Conservation (phyloP, 1,284 basidiomycete genomes). For the Cryptococcus sp. region DNA sequence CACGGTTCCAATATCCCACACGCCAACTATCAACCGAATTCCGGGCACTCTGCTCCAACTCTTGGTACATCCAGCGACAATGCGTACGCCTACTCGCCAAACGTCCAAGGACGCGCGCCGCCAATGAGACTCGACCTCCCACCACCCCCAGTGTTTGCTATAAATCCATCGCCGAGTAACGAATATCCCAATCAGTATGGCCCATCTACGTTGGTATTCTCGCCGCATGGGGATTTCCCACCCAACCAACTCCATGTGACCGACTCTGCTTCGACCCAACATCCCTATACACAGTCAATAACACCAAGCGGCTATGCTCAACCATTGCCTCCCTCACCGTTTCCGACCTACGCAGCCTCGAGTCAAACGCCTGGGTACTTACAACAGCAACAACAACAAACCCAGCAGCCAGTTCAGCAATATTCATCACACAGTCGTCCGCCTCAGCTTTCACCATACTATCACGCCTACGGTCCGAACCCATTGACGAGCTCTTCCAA, state of each 20-base stretch:
- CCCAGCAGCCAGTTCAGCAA: neutral
- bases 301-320: neutral
- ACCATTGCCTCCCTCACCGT: neutral
- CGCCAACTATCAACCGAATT: no score
- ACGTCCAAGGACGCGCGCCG: neutral
- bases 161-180: neutral
- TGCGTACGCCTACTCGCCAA: no score
- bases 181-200: neutral
- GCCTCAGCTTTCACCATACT: neutral
- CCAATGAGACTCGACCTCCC: neutral
- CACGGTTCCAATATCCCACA: no score
- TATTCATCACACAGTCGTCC: no score
- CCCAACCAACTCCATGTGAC: neutral
- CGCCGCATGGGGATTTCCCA: no score
- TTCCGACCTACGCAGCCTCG: neutral
- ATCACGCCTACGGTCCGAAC: neutral
- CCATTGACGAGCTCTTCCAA: neutral
- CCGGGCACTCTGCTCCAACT: no score
- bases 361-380: no score
- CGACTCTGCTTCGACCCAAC: neutral
- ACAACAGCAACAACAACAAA: neutral
- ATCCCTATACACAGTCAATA: neutral
- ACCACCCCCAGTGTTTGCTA: neutral
- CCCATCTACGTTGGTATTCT: no score
- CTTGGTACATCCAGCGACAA: no score